These are phyloP conservation scores for Tagetes patula DNA, from an alignment of 129 eudicot genomes.

Conservation along the genomic window DNA sequence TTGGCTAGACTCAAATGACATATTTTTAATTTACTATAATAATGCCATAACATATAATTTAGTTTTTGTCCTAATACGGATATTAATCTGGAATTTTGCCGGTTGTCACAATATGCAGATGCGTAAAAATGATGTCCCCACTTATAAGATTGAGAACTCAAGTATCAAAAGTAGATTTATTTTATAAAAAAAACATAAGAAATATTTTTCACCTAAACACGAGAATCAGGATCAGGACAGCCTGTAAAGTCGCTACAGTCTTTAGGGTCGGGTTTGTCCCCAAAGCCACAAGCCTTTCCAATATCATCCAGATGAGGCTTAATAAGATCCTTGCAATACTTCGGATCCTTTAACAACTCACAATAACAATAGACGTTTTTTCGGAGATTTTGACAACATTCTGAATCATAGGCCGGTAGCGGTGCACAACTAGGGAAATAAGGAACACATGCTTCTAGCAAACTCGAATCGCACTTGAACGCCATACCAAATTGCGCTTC, in stretches of 20 bases:
- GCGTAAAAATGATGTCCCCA: too few species aligned
- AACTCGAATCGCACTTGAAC: background rate
- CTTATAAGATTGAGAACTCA: too few species aligned
- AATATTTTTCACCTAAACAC: background rate
- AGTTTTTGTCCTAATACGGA: too few species aligned
- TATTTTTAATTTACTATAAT: too few species aligned
- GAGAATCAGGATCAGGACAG: background rate
- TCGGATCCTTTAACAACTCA: background rate
- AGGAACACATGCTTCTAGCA: background rate
- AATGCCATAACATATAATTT: too few species aligned
- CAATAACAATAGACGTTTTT: background rate
- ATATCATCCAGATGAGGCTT: background rate
- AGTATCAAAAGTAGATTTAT: too few species aligned
- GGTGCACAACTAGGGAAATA: background rate
- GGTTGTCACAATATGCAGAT: too few species aligned
- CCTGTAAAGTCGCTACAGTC: background rate
- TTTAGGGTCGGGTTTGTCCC: background rate
- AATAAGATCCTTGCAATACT: background rate
- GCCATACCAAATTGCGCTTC: background rate
- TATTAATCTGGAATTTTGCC: too few species aligned
- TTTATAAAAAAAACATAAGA: background rate
- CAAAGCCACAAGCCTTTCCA: background rate
- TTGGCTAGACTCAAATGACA: too few species aligned
- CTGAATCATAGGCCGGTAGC: background rate
- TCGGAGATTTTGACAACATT: slow-evolving; percentile 2